A percentile compares a stretch with the other conserved stretches of the same genome.
phyloP scores from a whole-genome alignment of 441 rosid genomes.

The Gossypium gossypioides region DNA sequence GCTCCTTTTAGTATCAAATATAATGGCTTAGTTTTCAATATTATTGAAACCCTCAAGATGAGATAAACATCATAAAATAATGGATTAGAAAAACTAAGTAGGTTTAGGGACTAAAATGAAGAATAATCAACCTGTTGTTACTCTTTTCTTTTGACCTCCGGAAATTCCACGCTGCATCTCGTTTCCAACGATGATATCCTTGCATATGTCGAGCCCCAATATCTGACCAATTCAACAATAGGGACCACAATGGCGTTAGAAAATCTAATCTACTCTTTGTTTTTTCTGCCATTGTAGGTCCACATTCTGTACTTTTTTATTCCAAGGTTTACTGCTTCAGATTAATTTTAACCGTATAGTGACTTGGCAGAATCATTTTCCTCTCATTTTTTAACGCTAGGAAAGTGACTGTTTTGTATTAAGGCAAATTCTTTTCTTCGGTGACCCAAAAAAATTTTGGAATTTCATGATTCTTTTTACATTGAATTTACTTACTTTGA shows the following conservation, averaged over 20 bases:
- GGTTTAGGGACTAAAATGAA: neutral
- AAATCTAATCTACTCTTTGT: neutral
- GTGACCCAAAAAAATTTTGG: neutral
- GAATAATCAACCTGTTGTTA: slow-evolving; percentile 53
- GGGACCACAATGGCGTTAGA: neutral
- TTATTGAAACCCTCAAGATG: neutral
- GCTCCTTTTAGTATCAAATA: no score
- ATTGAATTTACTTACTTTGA: slow-evolving; percentile 34
- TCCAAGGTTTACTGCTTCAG: neutral
- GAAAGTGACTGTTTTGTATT: neutral
- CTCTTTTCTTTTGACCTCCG: slow-evolving; percentile 85
- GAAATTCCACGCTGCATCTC: slow-evolving; percentile 80
- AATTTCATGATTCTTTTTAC: neutral
- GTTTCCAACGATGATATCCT: slow-evolving; percentile 82
- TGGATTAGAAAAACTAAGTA: no score
- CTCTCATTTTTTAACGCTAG: neutral
- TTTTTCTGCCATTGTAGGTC: neutral
- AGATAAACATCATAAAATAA: no score
- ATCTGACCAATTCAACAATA: slow-evolving; percentile 32
- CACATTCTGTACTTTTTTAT: neutral
- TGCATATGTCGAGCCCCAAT: slow-evolving; percentile 81
- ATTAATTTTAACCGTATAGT: neutral
- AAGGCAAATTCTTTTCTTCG: neutral
- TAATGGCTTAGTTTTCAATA: no score
- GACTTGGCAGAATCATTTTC: neutral